phyloP scores from a whole-genome alignment of 1,284 basidiomycete genomes.

The Macrocystidia cucumis region DNA sequence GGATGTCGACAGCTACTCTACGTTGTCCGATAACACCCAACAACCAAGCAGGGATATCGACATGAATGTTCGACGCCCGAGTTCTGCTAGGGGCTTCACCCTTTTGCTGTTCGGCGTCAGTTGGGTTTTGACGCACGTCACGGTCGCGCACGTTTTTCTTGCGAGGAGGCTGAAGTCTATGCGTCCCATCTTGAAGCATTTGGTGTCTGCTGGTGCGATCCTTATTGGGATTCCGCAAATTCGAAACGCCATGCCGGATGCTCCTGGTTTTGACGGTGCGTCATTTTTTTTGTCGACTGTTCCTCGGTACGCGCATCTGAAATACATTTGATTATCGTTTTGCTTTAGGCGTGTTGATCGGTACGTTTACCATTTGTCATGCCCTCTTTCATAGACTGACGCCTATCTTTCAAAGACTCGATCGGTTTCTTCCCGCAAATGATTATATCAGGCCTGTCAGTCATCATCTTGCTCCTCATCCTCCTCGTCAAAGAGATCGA shows the following conservation, averaged over 20 bases:
- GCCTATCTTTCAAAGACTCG: conserved; percentile 25
- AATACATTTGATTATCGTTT: too few species aligned
- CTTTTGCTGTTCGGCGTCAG: conserved; percentile 38
- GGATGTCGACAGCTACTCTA: conserved; percentile 32
- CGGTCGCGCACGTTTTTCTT: conserved; percentile 35
- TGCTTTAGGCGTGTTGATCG: conserved; percentile 36
- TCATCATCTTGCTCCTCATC: conserved; percentile 33
- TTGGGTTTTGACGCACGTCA: conserved; percentile 48
- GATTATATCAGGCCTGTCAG: conserved; percentile 34
- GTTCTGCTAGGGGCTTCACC: conserved; percentile 34
- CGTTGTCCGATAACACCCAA: conserved; percentile 16
- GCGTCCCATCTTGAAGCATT: conserved; percentile 27
- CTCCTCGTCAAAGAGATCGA: conserved; percentile 36
- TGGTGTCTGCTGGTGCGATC: conserved; percentile 32
- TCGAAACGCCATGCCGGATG: conserved; percentile 49
- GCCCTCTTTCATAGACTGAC: conserved; percentile 2
- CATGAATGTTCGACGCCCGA: conserved; percentile 35
- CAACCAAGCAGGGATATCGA: conserved; percentile 34
- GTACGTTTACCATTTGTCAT: conserved; percentile 20
- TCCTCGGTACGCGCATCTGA: conserved; percentile 1
- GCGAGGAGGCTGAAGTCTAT: conserved; percentile 25
- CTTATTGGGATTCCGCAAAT: conserved; percentile 42
- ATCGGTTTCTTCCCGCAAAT: conserved; percentile 55
- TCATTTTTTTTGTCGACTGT: conserved; percentile 4
- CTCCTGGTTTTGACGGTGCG: conserved; percentile 46